Evolutionary conservation across 805 yeast genomes (phyloP), one percentile per base, ranked within the genome.

Genomic region (Wickerhamiella slavikovae): DNA sequence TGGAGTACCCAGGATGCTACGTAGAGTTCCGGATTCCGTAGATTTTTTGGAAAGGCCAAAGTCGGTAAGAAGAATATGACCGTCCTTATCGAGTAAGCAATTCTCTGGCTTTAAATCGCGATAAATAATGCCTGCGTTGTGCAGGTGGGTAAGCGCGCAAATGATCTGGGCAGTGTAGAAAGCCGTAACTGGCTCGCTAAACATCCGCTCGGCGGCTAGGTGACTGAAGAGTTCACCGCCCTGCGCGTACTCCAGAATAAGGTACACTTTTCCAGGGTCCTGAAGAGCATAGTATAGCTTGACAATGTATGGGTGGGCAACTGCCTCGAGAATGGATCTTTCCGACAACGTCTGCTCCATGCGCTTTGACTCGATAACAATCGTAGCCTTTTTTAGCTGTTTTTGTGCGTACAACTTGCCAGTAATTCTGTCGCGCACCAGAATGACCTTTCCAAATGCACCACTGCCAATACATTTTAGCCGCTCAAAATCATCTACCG

Each of bases 61-160:
- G 49, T 80, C 94, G 0, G 93, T 79, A 26, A 79, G 55, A 15
- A 80, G 72, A 34, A 80, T 56, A 47, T 80, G 89, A 0, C 93
- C 94, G n/a, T 58, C 49, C 2, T 67, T 56, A 42, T 79, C 78
- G 22, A 80, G 56, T 41, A 82, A 55, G 43, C 92, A 82, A 44
- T 80, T 80, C 49, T 80, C 94, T 4, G 94, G 93, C 49, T 80
- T 80, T 38, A 80, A 56, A 47, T 80, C 94, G 24, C 93, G 64
- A 43, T 80, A 82, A 4, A 80, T 83, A 14, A 80, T 72, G 10
- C 93, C 93, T 13, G 73, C 62, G 25, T 60, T 59, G 46, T 80
- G 93, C 16, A 80, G 55, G 49, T 82, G 92, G 28, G 61, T 55
- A 24, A 80, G 51, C 0, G 92, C 93, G 27, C 75, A 60, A 4